Evolutionary conservation across 306 rosid genomes (phyloP), one percentile per base, ranked within the genome.

Genomic region (Elaeagnus macrophylla): DNA sequence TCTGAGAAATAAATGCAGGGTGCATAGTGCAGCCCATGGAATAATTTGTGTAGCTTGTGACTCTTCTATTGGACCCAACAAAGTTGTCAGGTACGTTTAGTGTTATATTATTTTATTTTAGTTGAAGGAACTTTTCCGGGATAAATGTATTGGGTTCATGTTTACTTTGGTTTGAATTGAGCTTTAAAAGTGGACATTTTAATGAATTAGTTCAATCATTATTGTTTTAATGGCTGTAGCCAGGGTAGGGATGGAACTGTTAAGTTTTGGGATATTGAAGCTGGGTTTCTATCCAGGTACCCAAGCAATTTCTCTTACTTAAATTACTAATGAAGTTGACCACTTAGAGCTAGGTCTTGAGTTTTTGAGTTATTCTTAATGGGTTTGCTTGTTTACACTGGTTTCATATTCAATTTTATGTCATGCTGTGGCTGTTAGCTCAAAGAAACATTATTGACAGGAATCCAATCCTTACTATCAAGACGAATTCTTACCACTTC

Each of bases 201-300:
- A 8, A 6, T 45, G n/a, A 45, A 45, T 15, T 45, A 45, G 12
- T 58, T 17, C 61, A 9, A 10, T 39, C 49, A 51, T 12, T 37
- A 9, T 16, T 37, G 14, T 60, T 20, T 50, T 10, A 40, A 50
- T 82, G 19, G 56, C 17, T 79, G 68, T 67, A 91, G 99, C 78
- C 99, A 87, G 83, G 95, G 99, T 38, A 91, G 96, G 74, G 99
- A 91, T 77, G 99, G 96, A 63, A 84, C 95, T 19, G 80, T 87
- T 7, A 91, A 91, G 78, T 67, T 82, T 71, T 91, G 99, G 99
- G 86, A 87, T 59, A 68, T 87, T 39, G 75, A 60, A 67, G 82
- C 75, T 42, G 80, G 93, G 51, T 82, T 75, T 62, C 51, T 91
- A 58, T 82, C 96, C 53, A 79, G 97, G 97, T 91, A 65, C 36